These are phyloP conservation scores for Aureoboletus auriporus DNA, from an alignment of 768 basidiomycete species.

Conservation along the genomic window DNA sequence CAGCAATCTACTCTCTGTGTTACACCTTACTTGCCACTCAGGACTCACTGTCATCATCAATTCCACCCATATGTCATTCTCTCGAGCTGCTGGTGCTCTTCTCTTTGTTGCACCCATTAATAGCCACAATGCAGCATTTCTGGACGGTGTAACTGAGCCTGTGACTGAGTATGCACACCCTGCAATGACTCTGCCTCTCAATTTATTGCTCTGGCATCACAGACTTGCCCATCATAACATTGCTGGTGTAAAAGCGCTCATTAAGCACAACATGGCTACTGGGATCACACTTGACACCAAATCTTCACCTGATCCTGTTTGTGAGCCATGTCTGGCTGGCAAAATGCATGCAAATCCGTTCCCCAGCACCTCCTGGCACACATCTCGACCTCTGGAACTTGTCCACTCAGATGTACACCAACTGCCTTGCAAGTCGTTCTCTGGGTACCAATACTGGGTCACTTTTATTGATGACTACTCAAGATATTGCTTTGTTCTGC, in stretches of 20 bases:
- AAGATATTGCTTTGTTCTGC: too few relatives aligned
- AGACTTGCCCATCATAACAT: conserved; percentile 18
- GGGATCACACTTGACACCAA: too few relatives aligned
- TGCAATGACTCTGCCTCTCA: conserved; percentile 1
- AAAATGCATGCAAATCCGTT: too few relatives aligned
- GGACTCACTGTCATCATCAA: conserved; percentile 6
- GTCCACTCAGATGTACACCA: too few relatives aligned
- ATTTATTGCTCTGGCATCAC: conserved; percentile 21
- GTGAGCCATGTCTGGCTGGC: too few relatives aligned
- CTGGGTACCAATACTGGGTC: too few relatives aligned
- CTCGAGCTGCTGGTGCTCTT: neutral
- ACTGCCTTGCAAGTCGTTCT: too few relatives aligned
- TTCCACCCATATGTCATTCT: neutral
- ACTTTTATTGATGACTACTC: too few relatives aligned
- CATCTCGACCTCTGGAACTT: too few relatives aligned
- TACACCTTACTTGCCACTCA: conserved; percentile 6
- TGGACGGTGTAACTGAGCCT: conserved; percentile 16
- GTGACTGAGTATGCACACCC: conserved; percentile 1
- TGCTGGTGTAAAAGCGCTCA: conserved; percentile 3
- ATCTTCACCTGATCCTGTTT: too few relatives aligned
- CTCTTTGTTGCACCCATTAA: conserved; percentile 4
- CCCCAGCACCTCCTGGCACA: too few relatives aligned
- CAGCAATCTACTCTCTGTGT: conserved; percentile 16
- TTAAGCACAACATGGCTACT: conserved; percentile 10
- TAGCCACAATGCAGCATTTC: conserved; percentile 12